These are phyloP conservation scores for Acanthochlamys bracteata DNA, from an alignment of 106 monocot genomes.

Conservation along the genomic window DNA sequence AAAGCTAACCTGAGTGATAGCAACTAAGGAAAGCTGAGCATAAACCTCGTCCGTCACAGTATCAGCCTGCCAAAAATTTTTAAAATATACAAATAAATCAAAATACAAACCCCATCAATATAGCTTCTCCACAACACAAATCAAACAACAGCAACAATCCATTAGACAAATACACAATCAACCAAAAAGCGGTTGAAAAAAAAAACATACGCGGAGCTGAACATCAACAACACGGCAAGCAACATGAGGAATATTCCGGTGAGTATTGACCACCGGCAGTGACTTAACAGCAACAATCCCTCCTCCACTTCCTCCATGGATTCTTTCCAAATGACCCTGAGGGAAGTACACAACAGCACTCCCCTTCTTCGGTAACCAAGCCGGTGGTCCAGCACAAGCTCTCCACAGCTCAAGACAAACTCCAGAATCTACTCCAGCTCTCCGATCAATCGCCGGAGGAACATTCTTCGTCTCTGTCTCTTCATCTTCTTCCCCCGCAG, in stretches of 20 bases:
- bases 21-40: constrained; percentile 23
- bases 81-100: no score
- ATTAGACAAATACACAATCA: neutral
- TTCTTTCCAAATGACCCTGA: constrained; percentile 31
- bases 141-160: neutral
- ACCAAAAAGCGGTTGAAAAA: neutral
- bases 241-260: constrained; percentile 13
- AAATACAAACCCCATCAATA: neutral
- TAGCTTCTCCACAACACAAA: neutral
- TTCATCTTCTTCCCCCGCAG: neutral
- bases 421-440: neutral
- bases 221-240: constrained; percentile 31
- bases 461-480: neutral
- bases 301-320: neutral
- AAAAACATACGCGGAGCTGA: constrained; percentile 17
- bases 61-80: constrained; percentile 40
- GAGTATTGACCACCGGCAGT: neutral
- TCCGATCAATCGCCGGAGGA: constrained; percentile 12
- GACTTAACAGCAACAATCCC: no score
- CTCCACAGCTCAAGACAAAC: constrained; percentile 26
- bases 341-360: constrained; percentile 33
- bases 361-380: constrained; percentile 23
- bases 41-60: constrained; percentile 35
- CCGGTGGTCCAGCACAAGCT: constrained; percentile 33
- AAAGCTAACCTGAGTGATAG: constrained; percentile 10